Evolutionary conservation across 345 rosid species (phyloP).

Genomic region (Citrus reticulata): DNA sequence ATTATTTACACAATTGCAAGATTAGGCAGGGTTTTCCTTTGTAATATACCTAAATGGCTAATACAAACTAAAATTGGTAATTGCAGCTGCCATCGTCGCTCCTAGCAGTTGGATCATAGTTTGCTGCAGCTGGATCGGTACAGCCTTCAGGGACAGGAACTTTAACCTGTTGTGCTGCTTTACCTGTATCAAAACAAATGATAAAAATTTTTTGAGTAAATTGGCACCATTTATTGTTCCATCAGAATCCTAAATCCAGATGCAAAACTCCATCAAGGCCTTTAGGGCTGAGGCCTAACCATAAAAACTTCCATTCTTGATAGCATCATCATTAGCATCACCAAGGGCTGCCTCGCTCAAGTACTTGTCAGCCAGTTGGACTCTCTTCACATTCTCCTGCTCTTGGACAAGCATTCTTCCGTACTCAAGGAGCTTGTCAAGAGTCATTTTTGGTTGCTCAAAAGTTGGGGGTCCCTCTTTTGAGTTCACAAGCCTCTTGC

Average conservation of each 20-base stretch:
- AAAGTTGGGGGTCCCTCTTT: conserved; percentile 53
- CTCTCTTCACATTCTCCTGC: conserved; percentile 59
- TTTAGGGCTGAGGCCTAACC: conserved; percentile 27
- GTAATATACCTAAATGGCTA: not conserved
- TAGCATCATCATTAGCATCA: conserved; percentile 45
- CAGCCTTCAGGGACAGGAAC: conserved; percentile 45
- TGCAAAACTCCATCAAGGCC: conserved; percentile 10
- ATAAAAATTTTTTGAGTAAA: not conserved
- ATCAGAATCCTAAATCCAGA: conserved; percentile 8
- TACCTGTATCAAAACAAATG: conserved; percentile 35
- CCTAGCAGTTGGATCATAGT: conserved; percentile 46
- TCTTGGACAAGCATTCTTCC: conserved; percentile 53
- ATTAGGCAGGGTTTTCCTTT: not conserved
- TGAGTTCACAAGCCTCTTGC: conserved; percentile 47
- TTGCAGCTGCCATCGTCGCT: conserved; percentile 42
- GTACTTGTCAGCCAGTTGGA: conserved; percentile 48
- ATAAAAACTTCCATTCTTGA: conserved; percentile 32
- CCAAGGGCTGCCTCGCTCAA: conserved; percentile 55
- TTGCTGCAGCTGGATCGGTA: conserved; percentile 36
- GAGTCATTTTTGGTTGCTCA: conserved; percentile 48
- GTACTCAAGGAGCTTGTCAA: conserved; percentile 38
- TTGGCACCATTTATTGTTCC: not conserved
- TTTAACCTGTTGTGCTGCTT: conserved; percentile 43
- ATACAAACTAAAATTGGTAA: conserved; percentile 13
- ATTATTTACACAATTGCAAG: not conserved